phyloP scores from a whole-genome alignment of 78 protist species.

The Protostelium mycophagum region DNA sequence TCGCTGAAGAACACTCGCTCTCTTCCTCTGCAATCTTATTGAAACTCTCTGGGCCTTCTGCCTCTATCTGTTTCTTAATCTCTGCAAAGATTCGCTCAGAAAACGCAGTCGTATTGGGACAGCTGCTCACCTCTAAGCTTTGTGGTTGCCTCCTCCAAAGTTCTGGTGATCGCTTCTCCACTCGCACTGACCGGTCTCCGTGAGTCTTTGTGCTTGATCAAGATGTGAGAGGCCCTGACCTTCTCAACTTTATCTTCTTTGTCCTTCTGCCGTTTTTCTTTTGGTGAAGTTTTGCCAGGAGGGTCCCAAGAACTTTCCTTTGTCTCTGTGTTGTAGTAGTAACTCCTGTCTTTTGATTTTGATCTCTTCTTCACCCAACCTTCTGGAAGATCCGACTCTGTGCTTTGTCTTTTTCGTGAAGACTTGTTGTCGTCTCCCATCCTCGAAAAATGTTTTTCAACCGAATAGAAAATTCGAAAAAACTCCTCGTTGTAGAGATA shows the following conservation, averaged over 20 bases:
- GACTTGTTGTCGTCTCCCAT: no score
- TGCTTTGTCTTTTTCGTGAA: no score
- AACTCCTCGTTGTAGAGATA: no score
- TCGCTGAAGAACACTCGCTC: constrained; percentile 75
- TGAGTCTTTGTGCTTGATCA: constrained; percentile 68
- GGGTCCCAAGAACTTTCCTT: not conserved
- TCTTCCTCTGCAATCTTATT: constrained; percentile 36
- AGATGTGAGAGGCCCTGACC: constrained; percentile 35
- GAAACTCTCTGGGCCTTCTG: constrained; percentile 2
- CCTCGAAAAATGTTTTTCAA: no score
- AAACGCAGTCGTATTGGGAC: not conserved
- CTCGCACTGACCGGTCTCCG: constrained; percentile 69
- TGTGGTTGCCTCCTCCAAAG: constrained; percentile 62
- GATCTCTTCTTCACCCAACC: not conserved
- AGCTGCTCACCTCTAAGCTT: constrained; percentile 17
- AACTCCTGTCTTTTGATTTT: not conserved
- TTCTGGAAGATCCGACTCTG: not conserved
- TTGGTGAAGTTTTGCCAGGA: not conserved
- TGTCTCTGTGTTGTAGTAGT: not conserved
- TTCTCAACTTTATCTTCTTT: not conserved
- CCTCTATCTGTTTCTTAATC: not conserved
- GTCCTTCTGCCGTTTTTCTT: no score
- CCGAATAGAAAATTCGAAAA: no score
- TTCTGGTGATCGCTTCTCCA: constrained; percentile 49
- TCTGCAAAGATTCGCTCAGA: not conserved